Evolutionary conservation across 768 basidiomycete genomes (phyloP).

Genomic region (Panellus pusillus): DNA sequence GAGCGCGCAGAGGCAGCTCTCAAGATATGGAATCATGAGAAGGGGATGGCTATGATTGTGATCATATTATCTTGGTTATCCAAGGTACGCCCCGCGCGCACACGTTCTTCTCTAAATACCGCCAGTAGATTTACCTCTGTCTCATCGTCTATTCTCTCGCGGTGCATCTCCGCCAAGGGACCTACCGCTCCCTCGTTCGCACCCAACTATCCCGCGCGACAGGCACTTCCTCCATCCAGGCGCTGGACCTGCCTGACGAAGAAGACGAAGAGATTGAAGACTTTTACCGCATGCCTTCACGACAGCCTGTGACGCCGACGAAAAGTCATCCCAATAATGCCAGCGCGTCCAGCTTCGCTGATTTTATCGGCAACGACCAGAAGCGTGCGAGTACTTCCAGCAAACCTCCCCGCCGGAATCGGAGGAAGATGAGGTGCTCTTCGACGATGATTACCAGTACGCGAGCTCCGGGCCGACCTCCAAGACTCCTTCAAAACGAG

Average conservation of each 20-base stretch:
- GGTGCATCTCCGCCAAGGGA: constrained; percentile 85
- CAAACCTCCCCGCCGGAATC: neutral
- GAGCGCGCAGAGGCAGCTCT: constrained; percentile 74
- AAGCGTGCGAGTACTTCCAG: constrained; percentile 5
- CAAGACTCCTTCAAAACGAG: constrained; percentile 18
- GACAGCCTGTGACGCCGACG: constrained; percentile 20
- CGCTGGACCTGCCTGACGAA: constrained; percentile 41
- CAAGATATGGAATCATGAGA: constrained; percentile 88
- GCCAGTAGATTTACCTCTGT: constrained; percentile 87
- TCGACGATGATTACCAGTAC: constrained; percentile 21
- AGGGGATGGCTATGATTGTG: constrained; percentile 73
- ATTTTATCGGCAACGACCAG: constrained; percentile 7
- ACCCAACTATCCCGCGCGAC: constrained; percentile 38
- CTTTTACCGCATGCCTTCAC: constrained; percentile 66
- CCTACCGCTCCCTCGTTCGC: constrained; percentile 79
- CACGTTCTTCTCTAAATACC: constrained; percentile 1
- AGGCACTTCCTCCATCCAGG: constrained; percentile 29
- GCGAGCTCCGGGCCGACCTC: constrained; percentile 18
- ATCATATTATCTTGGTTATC: constrained; percentile 82
- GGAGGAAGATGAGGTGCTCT: constrained; percentile 19
- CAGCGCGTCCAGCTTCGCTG: constrained; percentile 7
- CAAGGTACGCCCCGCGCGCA: constrained; percentile 60
- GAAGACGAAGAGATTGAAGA: constrained; percentile 69
- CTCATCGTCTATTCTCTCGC: constrained; percentile 91
- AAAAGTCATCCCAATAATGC: constrained; percentile 1